Conservation (phyloP, 2,329 filamentous ascomycete species). For the Periconia sp. region DNA sequence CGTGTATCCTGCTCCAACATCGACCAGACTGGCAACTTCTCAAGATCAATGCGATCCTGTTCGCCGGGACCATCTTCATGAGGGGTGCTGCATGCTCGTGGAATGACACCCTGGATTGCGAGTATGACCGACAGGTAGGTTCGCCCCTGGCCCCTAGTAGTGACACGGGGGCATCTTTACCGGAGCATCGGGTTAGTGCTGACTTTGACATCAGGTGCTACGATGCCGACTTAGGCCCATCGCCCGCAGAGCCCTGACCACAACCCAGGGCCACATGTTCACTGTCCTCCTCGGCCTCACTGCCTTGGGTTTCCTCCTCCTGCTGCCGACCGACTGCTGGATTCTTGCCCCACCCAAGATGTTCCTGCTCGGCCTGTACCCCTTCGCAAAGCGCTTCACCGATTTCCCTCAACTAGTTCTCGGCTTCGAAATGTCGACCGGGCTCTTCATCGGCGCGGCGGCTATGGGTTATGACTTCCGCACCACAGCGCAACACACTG, state of each 20-base stretch:
- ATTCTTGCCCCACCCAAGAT: conserved; percentile 36
- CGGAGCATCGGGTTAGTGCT: neutral
- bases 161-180: too few species aligned
- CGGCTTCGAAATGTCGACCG: conserved; percentile 37
- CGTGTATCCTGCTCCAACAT: neutral
- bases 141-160: neutral
- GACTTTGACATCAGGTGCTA: conserved; percentile 16
- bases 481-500: neutral
- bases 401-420: conserved; percentile 56
- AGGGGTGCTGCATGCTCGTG: conserved; percentile 47
- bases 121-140: conserved; percentile 50
- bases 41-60: neutral
- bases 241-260: conserved; percentile 51
- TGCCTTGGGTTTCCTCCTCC: conserved; percentile 35
- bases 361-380: conserved; percentile 45
- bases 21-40: neutral
- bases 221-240: conserved; percentile 11
- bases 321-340: conserved; percentile 44
- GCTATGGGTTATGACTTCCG: neutral
- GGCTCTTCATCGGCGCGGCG: neutral
- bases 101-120: conserved; percentile 59
- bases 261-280: conserved; percentile 43
- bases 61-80: neutral
- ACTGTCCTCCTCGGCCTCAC: conserved; percentile 36
- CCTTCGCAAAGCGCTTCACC: conserved; percentile 54